These are phyloP conservation scores for Pythium monospermum DNA, from an alignment of 352 stramenopile species.

Conservation along the genomic window DNA sequence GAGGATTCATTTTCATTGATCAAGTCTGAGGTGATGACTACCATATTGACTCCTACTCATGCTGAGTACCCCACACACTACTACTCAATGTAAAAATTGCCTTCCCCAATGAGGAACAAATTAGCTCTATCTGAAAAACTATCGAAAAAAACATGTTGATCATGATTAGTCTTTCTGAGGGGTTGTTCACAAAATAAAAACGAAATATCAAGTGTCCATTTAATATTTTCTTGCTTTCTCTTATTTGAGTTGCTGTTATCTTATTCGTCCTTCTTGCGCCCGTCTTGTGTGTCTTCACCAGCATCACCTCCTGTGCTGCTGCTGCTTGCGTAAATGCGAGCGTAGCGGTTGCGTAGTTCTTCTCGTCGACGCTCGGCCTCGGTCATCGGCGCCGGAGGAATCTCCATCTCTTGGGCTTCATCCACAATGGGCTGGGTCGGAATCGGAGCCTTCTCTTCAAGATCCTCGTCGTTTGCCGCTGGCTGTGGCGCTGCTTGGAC, in stretches of 20 bases:
- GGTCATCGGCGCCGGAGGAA: constrained; percentile 21
- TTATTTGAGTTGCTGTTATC: background rate
- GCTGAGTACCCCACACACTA: constrained; percentile 16
- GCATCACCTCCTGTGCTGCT: background rate
- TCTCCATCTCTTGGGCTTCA: constrained; percentile 9
- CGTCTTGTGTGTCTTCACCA: too few species aligned
- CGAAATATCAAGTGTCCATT: background rate
- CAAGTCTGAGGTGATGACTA: constrained; percentile 27
- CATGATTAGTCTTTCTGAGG: constrained; percentile 25
- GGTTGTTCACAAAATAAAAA: constrained; percentile 2
- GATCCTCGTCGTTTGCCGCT: constrained; percentile 6
- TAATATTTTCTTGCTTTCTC: background rate
- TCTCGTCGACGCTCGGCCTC: constrained; percentile 28
- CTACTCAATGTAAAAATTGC: too few species aligned
- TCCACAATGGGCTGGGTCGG: background rate
- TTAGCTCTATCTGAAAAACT: constrained; percentile 89
- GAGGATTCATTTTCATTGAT: constrained; percentile 31
- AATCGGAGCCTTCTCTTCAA: constrained; percentile 23
- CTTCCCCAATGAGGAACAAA: too few species aligned
- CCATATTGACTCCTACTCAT: constrained; percentile 35
- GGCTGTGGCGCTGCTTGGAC: background rate
- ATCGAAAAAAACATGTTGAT: constrained; percentile 46
- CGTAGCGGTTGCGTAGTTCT: constrained; percentile 28
- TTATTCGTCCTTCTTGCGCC: constrained; percentile 14
- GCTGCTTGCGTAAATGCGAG: constrained; percentile 22